phyloP scores from a whole-genome alignment of 345 rosid genomes.

The Nephelium lappaceum region DNA sequence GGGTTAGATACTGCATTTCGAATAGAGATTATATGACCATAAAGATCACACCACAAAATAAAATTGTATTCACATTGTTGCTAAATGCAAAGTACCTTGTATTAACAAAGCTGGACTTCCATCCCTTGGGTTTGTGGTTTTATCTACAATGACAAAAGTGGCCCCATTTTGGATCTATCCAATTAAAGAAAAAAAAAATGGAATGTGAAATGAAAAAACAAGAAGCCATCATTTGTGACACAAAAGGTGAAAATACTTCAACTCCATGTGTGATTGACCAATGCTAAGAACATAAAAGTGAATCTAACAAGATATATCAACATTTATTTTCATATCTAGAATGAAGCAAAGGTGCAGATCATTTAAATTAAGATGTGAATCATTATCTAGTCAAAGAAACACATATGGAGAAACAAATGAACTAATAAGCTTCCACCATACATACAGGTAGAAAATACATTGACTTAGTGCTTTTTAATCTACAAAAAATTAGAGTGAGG shows the following conservation, averaged over 20 bases:
- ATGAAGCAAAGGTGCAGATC: constrained; percentile 1
- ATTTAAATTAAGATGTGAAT: neutral
- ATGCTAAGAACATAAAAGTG: constrained; percentile 6
- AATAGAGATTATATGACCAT: constrained; percentile 14
- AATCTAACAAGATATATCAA: too few relatives aligned
- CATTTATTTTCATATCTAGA: neutral
- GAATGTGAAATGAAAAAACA: constrained; percentile 35
- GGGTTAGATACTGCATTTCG: constrained; percentile 15
- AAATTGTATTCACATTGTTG: neutral
- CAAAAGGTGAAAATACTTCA: constrained; percentile 19
- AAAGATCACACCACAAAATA: neutral
- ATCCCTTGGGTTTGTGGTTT: constrained; percentile 74
- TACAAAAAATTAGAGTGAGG: neutral
- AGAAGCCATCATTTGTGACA: constrained; percentile 20
- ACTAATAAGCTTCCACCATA: constrained; percentile 1
- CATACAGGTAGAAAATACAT: neutral
- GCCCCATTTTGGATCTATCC: constrained; percentile 96
- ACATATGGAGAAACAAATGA: neutral
- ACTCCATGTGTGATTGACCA: constrained; percentile 18
- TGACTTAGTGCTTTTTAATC: neutral
- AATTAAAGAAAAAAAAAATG: constrained; percentile 32
- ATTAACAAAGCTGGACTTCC: constrained; percentile 69
- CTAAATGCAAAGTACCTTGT: constrained; percentile 59
- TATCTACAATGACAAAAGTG: constrained; percentile 90
- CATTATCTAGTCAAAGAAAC: constrained; percentile 2